Evolutionary conservation across 2,329 filamentous ascomycete species (phyloP).

Genomic region (Fusarium sp.): DNA sequence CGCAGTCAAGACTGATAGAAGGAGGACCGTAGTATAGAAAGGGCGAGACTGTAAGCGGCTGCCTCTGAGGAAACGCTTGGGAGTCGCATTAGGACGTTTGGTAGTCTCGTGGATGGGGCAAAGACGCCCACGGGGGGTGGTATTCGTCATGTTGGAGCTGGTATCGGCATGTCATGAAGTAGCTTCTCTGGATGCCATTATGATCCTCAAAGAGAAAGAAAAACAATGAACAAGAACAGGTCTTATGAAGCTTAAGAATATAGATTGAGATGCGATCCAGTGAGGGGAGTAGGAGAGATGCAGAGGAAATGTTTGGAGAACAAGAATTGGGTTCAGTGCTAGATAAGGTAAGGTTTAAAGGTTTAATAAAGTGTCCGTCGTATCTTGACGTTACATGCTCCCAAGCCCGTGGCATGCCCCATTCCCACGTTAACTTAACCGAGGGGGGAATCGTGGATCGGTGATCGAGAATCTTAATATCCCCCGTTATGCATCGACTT

Average conservation of each 20-base stretch:
- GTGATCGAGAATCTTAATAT: constrained; percentile 5
- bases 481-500: constrained; percentile 2
- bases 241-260: neutral
- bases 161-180: constrained; percentile 41
- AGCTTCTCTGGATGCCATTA: constrained; percentile 24
- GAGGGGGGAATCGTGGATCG: constrained; percentile 7
- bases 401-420: neutral
- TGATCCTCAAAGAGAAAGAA: neutral
- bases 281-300: neutral
- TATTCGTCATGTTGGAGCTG: constrained; percentile 28
- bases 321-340: neutral
- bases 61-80: constrained; percentile 42
- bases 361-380: constrained; percentile 1
- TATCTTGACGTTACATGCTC: constrained; percentile 36
- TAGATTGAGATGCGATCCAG: neutral
- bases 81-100: constrained; percentile 9
- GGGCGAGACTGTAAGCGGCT: constrained; percentile 58
- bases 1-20: constrained; percentile 58
- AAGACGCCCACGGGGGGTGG: constrained; percentile 10
- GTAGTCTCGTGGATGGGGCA: constrained; percentile 7
- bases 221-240: neutral
- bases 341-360: constrained; percentile 11
- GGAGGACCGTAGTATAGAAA: constrained; percentile 59
- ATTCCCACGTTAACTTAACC: constrained; percentile 23
- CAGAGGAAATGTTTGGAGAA: constrained; percentile 11